Percentiles rank a stretch among this genome's conserved stretches.
Evolutionary conservation across 176 grass and related monocot genomes (phyloP).

Genomic region (Aegilops speltoides): DNA sequence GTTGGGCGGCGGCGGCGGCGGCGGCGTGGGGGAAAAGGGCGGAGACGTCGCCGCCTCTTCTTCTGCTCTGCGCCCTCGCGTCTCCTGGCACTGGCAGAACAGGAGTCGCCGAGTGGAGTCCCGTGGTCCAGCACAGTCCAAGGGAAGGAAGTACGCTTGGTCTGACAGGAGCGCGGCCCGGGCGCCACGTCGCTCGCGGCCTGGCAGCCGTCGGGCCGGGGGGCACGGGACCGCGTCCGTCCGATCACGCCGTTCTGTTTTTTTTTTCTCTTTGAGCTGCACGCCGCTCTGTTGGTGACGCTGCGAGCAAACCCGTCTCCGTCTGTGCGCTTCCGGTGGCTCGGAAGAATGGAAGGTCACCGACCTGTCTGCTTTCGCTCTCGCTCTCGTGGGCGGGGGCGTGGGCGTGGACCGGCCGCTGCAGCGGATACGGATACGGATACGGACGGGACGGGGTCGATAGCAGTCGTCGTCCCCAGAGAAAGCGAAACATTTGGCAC

Average conservation of each 20-base stretch:
- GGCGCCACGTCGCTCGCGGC: neutral
- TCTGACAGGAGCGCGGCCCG: neutral
- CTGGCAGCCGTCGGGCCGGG: neutral
- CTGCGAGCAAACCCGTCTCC: no score
- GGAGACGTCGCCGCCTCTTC: conserved; percentile 1
- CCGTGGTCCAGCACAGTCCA: conserved; percentile 13
- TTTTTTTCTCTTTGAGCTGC: no score
- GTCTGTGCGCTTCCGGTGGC: neutral
- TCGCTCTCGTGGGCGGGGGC: neutral
- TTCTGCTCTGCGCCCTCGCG: neutral
- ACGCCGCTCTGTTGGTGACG: no score
- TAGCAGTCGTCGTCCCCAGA: no score
- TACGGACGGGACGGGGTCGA: neutral
- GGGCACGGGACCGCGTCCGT: neutral
- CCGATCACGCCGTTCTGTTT: neutral
- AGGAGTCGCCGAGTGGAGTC: neutral
- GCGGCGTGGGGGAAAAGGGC: neutral
- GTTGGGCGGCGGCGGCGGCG: neutral
- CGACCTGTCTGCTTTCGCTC: no score
- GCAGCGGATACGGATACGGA: neutral
- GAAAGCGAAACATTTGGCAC: neutral
- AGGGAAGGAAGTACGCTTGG: neutral
- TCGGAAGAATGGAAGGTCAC: neutral
- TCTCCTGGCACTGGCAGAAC: conserved; percentile 13
- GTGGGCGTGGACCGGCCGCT: neutral